Evolutionary conservation across 345 rosid species (phyloP).

Genomic region (Turritis glabra): DNA sequence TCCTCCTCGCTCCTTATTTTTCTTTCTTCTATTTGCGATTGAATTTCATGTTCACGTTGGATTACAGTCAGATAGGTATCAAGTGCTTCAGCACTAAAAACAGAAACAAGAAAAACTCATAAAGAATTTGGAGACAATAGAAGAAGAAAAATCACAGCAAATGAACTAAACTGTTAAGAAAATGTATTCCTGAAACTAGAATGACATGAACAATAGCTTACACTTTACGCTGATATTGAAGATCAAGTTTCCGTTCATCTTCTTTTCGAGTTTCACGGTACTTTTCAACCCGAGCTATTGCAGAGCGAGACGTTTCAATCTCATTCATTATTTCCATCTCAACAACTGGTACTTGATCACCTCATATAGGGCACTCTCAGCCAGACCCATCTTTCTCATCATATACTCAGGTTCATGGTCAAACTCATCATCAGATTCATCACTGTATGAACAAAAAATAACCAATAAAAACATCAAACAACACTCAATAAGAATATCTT

Average conservation of each 20-base stretch:
- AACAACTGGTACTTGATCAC: conserved; percentile 51
- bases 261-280: conserved; percentile 68
- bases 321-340: conserved; percentile 58
- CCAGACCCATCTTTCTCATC: conserved; percentile 56
- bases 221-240: conserved; percentile 86
- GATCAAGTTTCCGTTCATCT: conserved; percentile 72
- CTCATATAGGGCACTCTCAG: conserved; percentile 62
- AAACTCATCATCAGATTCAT: conserved; percentile 58
- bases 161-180: not conserved
- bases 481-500: not conserved
- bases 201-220: conserved; percentile 35
- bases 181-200: conserved; percentile 13
- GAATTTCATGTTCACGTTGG: conserved; percentile 78
- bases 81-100: conserved; percentile 86
- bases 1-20: conserved; percentile 88
- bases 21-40: conserved; percentile 89
- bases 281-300: conserved; percentile 57
- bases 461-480: conserved; percentile 9
- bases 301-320: conserved; percentile 55
- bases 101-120: conserved; percentile 23
- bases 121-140: not conserved
- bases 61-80: conserved; percentile 83
- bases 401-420: conserved; percentile 44
- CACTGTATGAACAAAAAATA: conserved; percentile 42
- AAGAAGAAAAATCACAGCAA: not conserved